Evolutionary conservation across 345 rosid genomes (phyloP), one percentile per base, ranked within the genome.

Genomic region (Pistacia atlantica): DNA sequence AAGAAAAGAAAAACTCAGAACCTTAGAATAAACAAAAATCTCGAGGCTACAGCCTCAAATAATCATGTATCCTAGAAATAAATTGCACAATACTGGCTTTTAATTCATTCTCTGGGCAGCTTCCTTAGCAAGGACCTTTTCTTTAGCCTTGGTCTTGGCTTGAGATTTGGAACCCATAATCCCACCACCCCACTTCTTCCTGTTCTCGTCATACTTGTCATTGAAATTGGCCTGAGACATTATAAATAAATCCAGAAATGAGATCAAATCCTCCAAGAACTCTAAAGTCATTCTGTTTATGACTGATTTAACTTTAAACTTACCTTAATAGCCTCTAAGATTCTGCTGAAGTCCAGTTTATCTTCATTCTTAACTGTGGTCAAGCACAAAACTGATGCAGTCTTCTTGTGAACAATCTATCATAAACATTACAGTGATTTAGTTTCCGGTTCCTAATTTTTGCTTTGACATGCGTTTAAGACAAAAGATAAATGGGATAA

Each of bases 151-250:
- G 65, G 91, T 89, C 80, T 84, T 89, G 35, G 96, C 93, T 85
- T 89, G 93, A 2, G 97, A 91, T 80, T 93, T 93, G n/a, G 96
- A 87, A 2, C 97, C 97, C 97, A 91, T 93, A 33, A 91, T 86
- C 2, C 97, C 96, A 14, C 97, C 94, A 7, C 96, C 96, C 94
- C 96, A 93, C 83, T 83, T 93, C 87, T 93, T 91, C 18, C 95
- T 81, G 80, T 87, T 79, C 82, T 89, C 94, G 0, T 91, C 96
- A 14, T 77, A 90, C 81, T 91, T 93, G 85, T 90, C 94, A 5
- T 88, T 88, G 58, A 91, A 91, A 84, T 90, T 89, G 14, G 91
- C 97, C 93, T 93, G 76, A 1, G 12, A 66, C 55, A 57, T 72
- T 4, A 60, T 13, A 18, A 64, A 31, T 0, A 6, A 60, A 46